phyloP scores from a whole-genome alignment of 1,139 yeast species.

The Scheffersomyces titani region DNA sequence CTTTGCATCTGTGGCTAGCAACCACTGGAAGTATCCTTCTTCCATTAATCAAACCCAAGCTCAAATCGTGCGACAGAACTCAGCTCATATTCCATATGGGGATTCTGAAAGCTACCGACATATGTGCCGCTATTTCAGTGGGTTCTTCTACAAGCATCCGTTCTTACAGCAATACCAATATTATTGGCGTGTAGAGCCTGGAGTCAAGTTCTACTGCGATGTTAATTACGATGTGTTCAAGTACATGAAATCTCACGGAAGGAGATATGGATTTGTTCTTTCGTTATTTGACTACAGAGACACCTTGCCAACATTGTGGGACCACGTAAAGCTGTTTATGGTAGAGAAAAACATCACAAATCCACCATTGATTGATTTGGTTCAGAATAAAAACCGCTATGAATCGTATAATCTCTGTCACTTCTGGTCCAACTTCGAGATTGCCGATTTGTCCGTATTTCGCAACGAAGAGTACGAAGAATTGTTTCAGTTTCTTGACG shows the following conservation, averaged over 20 bases:
- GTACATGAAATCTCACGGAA: conserved; percentile 20
- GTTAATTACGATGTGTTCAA: conserved; percentile 29
- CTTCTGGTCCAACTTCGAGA: conserved; percentile 43
- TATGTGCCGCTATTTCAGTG: conserved; percentile 39
- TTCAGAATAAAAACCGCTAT: conserved; percentile 19
- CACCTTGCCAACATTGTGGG: conserved; percentile 37
- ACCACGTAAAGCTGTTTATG: conserved; percentile 17
- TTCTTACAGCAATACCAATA: conserved; percentile 30
- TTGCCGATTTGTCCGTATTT: conserved; percentile 31
- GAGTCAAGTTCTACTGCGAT: conserved; percentile 27
- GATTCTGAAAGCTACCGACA: conserved; percentile 34
- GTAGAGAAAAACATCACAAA: conserved; percentile 4
- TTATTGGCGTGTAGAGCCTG: conserved; percentile 41
- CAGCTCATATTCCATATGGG: conserved; percentile 20
- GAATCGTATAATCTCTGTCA: conserved; percentile 38
- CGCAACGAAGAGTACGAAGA: conserved; percentile 20
- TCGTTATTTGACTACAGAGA: conserved; percentile 34
- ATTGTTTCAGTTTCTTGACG: conserved; percentile 29
- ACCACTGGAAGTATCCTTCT: conserved; percentile 35
- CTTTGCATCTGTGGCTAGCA: conserved; percentile 30
- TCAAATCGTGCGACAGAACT: conserved; percentile 6
- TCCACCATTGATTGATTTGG: conserved; percentile 8
- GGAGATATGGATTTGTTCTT: conserved; percentile 25
- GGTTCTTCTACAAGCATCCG: conserved; percentile 36
- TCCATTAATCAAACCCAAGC: conserved; percentile 27